A percentile compares a stretch with the other conserved stretches of the same genome.
phyloP scores from a whole-genome alignment of 441 rosid species.

The Theobroma grandiflorum region DNA sequence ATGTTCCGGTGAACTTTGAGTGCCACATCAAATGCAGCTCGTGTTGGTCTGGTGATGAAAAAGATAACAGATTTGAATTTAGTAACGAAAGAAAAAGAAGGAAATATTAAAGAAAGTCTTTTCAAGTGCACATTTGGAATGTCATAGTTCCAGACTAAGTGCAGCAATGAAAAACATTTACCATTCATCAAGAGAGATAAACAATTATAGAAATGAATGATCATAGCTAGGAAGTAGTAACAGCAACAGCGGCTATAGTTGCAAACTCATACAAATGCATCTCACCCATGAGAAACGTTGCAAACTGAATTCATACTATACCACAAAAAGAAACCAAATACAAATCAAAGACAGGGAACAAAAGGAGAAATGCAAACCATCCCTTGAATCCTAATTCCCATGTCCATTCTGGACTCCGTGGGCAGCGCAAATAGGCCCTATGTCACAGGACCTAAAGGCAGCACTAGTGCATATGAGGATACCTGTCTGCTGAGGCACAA shows the following conservation, averaged over 20 bases:
- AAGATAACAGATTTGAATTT: not conserved
- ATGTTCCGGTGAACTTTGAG: conserved; percentile 71
- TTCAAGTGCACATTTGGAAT: not conserved
- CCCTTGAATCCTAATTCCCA: not conserved
- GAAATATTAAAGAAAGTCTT: not conserved
- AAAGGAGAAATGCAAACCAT: not conserved
- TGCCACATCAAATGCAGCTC: conserved; percentile 64
- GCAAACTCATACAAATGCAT: too few species aligned
- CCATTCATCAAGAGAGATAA: too few species aligned
- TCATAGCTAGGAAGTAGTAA: not conserved
- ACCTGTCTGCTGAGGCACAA: not conserved
- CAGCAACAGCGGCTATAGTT: not conserved
- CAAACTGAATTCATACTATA: not conserved
- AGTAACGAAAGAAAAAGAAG: not conserved
- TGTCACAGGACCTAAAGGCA: not conserved
- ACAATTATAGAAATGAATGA: too few species aligned
- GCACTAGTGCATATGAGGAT: not conserved
- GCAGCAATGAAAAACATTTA: too few species aligned
- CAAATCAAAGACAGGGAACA: too few species aligned
- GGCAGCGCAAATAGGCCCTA: not conserved
- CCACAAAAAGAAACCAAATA: not conserved
- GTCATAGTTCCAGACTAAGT: not conserved
- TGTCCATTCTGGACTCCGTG: not conserved
- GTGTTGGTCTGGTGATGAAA: conserved; percentile 58
- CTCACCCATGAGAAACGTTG: not conserved